Evolutionary conservation across 495 filamentous ascomycete species (phyloP), one percentile per base, ranked within the genome.

Genomic region (Glutinoglossum americanum): DNA sequence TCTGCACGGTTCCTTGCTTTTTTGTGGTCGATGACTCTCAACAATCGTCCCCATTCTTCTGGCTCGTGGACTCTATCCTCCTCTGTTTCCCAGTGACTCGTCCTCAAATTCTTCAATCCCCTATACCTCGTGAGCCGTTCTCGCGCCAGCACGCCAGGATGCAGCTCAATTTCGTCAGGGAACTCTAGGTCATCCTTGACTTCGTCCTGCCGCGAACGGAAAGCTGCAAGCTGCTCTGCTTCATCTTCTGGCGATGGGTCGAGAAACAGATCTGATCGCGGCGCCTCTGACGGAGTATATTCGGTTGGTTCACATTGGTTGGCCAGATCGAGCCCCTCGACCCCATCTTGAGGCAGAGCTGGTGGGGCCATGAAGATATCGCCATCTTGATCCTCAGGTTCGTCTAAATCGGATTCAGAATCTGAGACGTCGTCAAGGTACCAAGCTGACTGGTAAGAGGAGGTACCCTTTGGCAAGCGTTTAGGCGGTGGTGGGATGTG

Each of bases 131-230:
- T 77, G 51, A 97, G 71, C 3, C 92, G 77, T 69, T 98, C 92
- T 45, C 87, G 72, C 2, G 89, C 92, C 44, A 85, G 73, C 1
- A 89, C 87, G 54, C 89, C 80, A 0, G 93, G 92, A 62, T 83
- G 86, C 45, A 98, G 74, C 67, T 98, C 92, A 63, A 97, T 89
- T 68, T 98, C 92, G 60, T 98, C 92, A 4, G 92, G 92, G 70
- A 97, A 98, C 62, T 96, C 90, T 19, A 83, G 76, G 65, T 98
- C 89, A 25, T 97, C 89, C 56, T 85, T 74, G 23, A 81, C 87
- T 62, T 95, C 88, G 26, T 77, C 80, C 58, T 89, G 85, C 55
- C 77, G 81, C 30, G 76, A 73, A 13, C 92, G 79, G 68, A 88
- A 98, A 28, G 81, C 85, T 27, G 76, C 82, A 45, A 98, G 71